A percentile compares a stretch with the other conserved stretches of the same genome.
phyloP scores from a whole-genome alignment of 306 rosid species.

The Gastrolobium villosum region DNA sequence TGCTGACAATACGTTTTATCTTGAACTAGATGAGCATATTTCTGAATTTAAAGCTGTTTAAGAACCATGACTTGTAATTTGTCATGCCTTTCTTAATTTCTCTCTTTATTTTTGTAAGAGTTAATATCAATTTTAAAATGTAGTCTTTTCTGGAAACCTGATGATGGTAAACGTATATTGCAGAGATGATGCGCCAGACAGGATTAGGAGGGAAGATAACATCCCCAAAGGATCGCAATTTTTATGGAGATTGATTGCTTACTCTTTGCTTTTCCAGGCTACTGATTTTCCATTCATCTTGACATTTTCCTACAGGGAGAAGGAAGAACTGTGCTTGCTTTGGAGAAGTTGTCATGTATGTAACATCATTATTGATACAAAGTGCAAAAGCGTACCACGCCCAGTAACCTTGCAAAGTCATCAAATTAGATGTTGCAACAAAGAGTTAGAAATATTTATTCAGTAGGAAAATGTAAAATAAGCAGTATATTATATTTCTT shows the following conservation, averaged over 20 bases:
- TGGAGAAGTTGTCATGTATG: conserved; percentile 48
- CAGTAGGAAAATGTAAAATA: conserved; percentile 42
- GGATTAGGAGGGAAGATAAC: conserved; percentile 72
- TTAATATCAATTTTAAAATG: conserved; percentile 27
- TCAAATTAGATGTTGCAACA: conserved; percentile 44
- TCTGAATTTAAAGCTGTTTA: not conserved
- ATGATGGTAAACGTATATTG: conserved; percentile 44
- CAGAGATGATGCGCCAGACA: conserved; percentile 85
- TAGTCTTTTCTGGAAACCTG: conserved; percentile 36
- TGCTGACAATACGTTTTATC: conserved; percentile 2
- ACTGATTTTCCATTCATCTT: conserved; percentile 47
- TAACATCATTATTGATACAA: conserved; percentile 41
- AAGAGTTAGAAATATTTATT: conserved; percentile 41
- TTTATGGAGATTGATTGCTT: conserved; percentile 53
- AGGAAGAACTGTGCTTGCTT: conserved; percentile 50
- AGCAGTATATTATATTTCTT: conserved; percentile 31
- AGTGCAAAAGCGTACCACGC: conserved; percentile 9
- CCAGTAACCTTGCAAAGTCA: conserved; percentile 47
- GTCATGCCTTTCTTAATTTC: not conserved
- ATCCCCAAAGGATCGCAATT: conserved; percentile 66
- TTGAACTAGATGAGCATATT: conserved; percentile 16
- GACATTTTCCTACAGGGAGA: conserved; percentile 47
- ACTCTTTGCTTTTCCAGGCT: conserved; percentile 49
- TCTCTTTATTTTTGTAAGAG: conserved; percentile 2
- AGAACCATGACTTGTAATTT: not conserved